A percentile compares a stretch with the other conserved stretches of the same genome.
Conservation (phyloP, 2,329 filamentous ascomycete species). For the Penicillium italicum region DNA sequence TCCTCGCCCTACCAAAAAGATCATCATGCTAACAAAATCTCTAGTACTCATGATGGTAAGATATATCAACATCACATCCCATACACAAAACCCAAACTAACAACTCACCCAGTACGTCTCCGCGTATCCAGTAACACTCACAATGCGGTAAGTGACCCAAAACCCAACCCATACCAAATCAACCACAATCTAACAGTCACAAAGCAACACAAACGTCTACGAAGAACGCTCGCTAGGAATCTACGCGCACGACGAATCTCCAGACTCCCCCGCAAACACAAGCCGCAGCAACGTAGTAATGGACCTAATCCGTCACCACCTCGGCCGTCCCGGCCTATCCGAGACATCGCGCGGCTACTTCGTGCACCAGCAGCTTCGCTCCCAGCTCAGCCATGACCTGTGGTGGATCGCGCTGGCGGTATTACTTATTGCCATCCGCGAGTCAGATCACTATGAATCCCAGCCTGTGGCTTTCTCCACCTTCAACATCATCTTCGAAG, state of each 20-base stretch:
- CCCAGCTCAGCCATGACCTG: constrained; percentile 63
- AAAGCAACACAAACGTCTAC: constrained; percentile 66
- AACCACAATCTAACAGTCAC: constrained; percentile 1
- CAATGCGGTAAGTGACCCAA: constrained; percentile 26
- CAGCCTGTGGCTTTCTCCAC: constrained; percentile 54
- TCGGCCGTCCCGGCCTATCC: constrained; percentile 20
- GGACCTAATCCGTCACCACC: constrained; percentile 27
- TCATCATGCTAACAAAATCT: constrained; percentile 8
- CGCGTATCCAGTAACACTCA: constrained; percentile 36
- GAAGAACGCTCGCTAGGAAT: constrained; percentile 63
- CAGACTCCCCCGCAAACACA: constrained; percentile 17
- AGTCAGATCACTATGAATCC: constrained; percentile 52
- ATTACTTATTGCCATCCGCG: constrained; percentile 58
- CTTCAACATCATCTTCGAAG: constrained; percentile 55
- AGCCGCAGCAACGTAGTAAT: constrained; percentile 24
- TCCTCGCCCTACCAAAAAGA: background rate
- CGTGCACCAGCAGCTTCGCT: constrained; percentile 57
- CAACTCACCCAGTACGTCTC: constrained; percentile 30
- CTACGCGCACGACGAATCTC: constrained; percentile 33
- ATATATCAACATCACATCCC: background rate
- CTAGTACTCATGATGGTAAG: constrained; percentile 39
- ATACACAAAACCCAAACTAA: constrained; percentile 7
- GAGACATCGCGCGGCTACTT: constrained; percentile 47
- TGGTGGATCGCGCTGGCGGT: constrained; percentile 63
- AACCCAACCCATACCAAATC: background rate